A percentile compares a stretch with the other conserved stretches of the same genome.
Evolutionary conservation across 1,139 yeast species (phyloP).

Genomic region (Blastobotrys arbuscula): DNA sequence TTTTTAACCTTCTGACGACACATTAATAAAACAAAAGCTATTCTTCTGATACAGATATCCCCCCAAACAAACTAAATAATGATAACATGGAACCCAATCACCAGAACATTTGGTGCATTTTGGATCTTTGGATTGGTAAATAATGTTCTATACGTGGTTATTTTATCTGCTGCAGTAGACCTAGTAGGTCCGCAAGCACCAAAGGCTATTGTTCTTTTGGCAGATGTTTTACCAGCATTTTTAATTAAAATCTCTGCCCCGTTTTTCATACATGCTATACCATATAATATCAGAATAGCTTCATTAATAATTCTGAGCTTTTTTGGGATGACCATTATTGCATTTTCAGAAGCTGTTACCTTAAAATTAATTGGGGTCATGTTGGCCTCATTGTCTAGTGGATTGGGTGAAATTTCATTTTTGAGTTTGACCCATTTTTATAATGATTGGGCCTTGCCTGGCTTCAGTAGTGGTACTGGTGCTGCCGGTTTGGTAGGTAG

Average conservation of each 20-base stretch:
- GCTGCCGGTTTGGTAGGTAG: constrained; percentile 90
- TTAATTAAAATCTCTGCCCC: constrained; percentile 69
- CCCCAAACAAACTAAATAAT: too few species aligned
- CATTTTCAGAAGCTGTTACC: constrained; percentile 37
- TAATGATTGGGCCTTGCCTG: constrained; percentile 57
- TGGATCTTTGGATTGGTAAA: constrained; percentile 83
- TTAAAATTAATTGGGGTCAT: constrained; percentile 62
- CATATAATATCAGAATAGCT: constrained; percentile 52
- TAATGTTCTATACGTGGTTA: constrained; percentile 85
- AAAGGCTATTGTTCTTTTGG: constrained; percentile 76
- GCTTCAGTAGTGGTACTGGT: constrained; percentile 93
- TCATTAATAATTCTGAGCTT: constrained; percentile 54
- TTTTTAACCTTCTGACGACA: background rate
- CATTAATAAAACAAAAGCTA: background rate
- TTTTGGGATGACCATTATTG: constrained; percentile 71
- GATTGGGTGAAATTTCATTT: constrained; percentile 86
- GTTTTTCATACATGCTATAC: constrained; percentile 62
- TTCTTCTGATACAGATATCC: too few species aligned
- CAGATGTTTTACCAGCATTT: constrained; percentile 84
- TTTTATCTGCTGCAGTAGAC: constrained; percentile 87
- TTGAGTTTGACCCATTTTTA: constrained; percentile 69
- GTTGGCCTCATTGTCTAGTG: constrained; percentile 79
- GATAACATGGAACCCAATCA: background rate
- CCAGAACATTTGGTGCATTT: constrained; percentile 37
- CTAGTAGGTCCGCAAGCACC: constrained; percentile 80